phyloP scores from a whole-genome alignment of 2,329 filamentous ascomycete species.

The Tothia fuscella region DNA sequence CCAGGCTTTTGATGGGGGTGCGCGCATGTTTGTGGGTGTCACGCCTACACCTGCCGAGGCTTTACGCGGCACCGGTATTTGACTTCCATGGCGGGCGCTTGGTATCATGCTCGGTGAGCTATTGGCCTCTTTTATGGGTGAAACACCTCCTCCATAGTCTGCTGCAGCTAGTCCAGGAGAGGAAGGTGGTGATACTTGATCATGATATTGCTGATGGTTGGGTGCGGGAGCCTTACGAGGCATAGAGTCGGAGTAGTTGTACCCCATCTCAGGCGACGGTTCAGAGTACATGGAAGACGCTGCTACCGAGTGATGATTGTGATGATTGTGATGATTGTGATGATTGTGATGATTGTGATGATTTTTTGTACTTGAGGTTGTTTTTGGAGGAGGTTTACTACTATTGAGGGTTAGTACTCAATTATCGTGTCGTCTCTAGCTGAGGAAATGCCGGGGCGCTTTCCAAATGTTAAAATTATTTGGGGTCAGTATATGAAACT shows the following conservation, averaged over 20 bases:
- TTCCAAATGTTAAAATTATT: too few relatives aligned
- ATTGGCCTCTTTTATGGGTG: constrained; percentile 25
- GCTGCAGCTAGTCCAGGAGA: constrained; percentile 9
- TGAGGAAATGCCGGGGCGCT: too few relatives aligned
- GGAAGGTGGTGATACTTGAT: constrained; percentile 14
- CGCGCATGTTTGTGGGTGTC: neutral
- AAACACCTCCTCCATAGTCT: constrained; percentile 22
- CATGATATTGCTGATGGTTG: constrained; percentile 19
- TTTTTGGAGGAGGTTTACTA: neutral
- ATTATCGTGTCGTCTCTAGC: too few relatives aligned
- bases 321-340: too few relatives aligned
- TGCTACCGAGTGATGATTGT: constrained; percentile 17
- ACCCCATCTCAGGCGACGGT: constrained; percentile 30
- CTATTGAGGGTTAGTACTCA: too few relatives aligned
- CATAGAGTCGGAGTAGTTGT: neutral
- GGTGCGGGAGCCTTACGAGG: constrained; percentile 14
- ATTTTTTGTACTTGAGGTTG: neutral
- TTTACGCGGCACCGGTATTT: constrained; percentile 11
- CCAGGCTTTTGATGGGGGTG: constrained; percentile 6
- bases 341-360: too few relatives aligned
- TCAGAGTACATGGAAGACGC: constrained; percentile 51
- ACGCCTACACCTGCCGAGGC: neutral
- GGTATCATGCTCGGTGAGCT: constrained; percentile 4
- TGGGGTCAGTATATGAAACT: too few relatives aligned
- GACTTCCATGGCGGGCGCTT: constrained; percentile 8